Conservation (phyloP, 75 land plant genomes). For the Pinus taeda region DNA sequence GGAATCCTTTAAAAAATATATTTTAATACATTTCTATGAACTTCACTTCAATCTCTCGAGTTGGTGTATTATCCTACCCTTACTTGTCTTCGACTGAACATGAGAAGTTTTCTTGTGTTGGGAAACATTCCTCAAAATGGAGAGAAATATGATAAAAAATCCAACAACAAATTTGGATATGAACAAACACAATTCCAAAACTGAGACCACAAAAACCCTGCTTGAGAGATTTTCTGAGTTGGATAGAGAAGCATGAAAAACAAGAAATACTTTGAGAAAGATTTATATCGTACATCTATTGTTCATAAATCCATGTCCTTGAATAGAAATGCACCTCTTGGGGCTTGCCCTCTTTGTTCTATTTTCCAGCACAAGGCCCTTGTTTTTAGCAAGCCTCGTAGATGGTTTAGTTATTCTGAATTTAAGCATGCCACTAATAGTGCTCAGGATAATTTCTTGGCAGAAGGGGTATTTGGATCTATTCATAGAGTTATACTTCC, state of each 20-base stretch:
- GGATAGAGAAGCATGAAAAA: constrained; percentile 25
- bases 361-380: constrained; percentile 93
- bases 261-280: constrained; percentile 11
- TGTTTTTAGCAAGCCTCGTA: constrained; percentile 82
- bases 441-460: constrained; percentile 69
- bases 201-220: constrained; percentile 18
- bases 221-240: constrained; percentile 37
- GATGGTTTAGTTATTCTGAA: constrained; percentile 73
- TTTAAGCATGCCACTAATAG: constrained; percentile 70
- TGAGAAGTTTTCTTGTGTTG: constrained; percentile 14
- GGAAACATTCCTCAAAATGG: constrained; percentile 16
- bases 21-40: no score
- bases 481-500: constrained; percentile 83
- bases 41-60: no score
- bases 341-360: constrained; percentile 87
- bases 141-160: constrained; percentile 6
- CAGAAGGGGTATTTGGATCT: constrained; percentile 94
- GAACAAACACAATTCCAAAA: constrained; percentile 1
- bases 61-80: no score
- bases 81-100: no score
- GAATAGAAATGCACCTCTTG: constrained; percentile 48
- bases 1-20: no score
- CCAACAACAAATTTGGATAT: constrained; percentile 2
- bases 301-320: constrained; percentile 61
- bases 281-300: constrained; percentile 30